Percentiles rank a stretch among this genome's conserved stretches.
Evolutionary conservation across 2,329 filamentous ascomycete genomes (phyloP).

Genomic region (Allantophomopsis cytisporea): DNA sequence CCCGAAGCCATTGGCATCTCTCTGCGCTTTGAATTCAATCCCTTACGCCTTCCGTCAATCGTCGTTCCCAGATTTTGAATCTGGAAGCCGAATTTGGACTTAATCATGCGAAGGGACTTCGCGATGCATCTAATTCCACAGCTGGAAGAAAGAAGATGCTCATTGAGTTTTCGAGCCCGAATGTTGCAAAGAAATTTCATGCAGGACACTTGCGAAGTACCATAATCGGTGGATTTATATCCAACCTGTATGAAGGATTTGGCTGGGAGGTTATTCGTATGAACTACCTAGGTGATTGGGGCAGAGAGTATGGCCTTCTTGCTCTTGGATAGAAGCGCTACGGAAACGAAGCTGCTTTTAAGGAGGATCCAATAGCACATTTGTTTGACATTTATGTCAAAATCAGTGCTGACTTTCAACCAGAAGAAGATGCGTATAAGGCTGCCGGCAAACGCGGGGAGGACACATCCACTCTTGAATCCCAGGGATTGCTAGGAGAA

Average conservation of each 20-base stretch:
- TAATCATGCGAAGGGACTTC: slow-evolving; percentile 44
- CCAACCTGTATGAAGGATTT: slow-evolving; percentile 54
- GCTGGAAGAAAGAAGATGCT: slow-evolving; percentile 37
- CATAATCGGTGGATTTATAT: slow-evolving; percentile 60
- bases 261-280: slow-evolving; percentile 60
- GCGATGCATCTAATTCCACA: slow-evolving; percentile 44
- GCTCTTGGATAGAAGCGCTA: slow-evolving; percentile 65
- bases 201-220: slow-evolving; percentile 63
- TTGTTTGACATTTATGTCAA: slow-evolving; percentile 71
- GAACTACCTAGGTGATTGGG: slow-evolving; percentile 73
- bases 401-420: slow-evolving; percentile 49
- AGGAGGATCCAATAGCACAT: slow-evolving; percentile 67
- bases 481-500: slow-evolving; percentile 30
- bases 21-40: slow-evolving; percentile 69
- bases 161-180: slow-evolving; percentile 75
- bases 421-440: slow-evolving; percentile 53
- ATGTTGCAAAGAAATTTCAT: slow-evolving; percentile 75
- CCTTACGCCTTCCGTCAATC: slow-evolving; percentile 47
- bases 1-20: slow-evolving; percentile 54
- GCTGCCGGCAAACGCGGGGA: slow-evolving; percentile 34
- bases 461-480: slow-evolving; percentile 30
- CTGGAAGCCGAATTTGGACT: slow-evolving; percentile 47
- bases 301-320: slow-evolving; percentile 55
- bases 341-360: slow-evolving; percentile 58
- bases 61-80: slow-evolving; percentile 58